Conservation (phyloP, 2,329 filamentous ascomycete species). For the Cadophora gregata region DNA sequence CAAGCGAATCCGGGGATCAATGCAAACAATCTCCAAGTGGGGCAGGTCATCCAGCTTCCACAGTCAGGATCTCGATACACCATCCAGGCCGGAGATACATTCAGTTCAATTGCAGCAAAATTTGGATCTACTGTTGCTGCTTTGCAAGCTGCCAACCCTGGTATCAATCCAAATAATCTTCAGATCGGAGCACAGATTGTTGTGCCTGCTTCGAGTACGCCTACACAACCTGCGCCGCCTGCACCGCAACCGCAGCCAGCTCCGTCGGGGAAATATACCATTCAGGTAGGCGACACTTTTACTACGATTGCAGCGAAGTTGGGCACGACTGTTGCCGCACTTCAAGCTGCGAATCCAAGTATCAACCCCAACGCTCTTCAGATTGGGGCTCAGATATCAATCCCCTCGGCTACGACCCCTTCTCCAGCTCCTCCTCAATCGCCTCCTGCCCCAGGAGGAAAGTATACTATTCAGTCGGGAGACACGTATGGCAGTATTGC, state of each 20-base stretch:
- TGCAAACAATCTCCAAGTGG: constrained; percentile 23
- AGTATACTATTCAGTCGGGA: constrained; percentile 7
- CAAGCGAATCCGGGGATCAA: constrained; percentile 23
- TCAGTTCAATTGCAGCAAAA: constrained; percentile 18
- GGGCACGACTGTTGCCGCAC: constrained; percentile 6
- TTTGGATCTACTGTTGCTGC: background rate
- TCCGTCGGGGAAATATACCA: constrained; percentile 10
- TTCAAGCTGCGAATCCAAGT: constrained; percentile 20
- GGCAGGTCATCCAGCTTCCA: constrained; percentile 16
- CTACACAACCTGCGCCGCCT: background rate
- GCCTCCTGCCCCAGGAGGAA: background rate
- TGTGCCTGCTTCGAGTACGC: background rate
- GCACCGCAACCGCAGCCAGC: background rate
- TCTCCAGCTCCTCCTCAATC: background rate
- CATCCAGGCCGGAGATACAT: constrained; percentile 21
- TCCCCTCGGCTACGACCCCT: constrained; percentile 1
- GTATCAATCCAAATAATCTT: constrained; percentile 16
- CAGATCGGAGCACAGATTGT: constrained; percentile 15
- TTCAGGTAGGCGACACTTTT: constrained; percentile 20
- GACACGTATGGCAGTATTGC: constrained; percentile 4
- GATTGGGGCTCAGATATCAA: constrained; percentile 19
- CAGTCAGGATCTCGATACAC: constrained; percentile 12
- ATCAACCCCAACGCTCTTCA: constrained; percentile 21
- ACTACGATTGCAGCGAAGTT: constrained; percentile 2
- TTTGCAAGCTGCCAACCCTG: constrained; percentile 15